Base-by-base conservation (phyloP, 2,329 filamentous ascomycete genomes). In the Diaporthe longicolla region DNA sequence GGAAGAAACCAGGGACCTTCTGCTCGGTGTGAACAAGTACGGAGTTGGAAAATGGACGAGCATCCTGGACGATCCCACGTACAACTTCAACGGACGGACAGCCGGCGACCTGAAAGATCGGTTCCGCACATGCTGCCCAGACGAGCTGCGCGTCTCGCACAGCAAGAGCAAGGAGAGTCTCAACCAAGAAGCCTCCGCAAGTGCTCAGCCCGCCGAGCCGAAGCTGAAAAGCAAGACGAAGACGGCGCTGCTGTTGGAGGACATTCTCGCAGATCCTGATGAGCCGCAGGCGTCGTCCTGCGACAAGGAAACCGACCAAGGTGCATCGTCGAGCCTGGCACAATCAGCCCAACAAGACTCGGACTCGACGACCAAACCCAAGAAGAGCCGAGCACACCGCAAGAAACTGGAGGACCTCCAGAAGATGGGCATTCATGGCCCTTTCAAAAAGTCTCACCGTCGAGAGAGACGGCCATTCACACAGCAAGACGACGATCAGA, bases 31-130 rank as follows among this genome's bases (percentile, higher is more conserved):
- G 37, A 87, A 87, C 77, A 88, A 89, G 43, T 87, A 93, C 78
- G 91, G 91, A 0, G 88, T 93, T 11, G 91, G 91, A 50, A 90
- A 89, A 77, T 93, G 91, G 91, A 91, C 89, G 11, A 88, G 85
- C 72, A 93, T 93, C 43, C 82, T 92, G 32, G 89, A 91, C 66
- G 91, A 93, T 75, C 81, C 86, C 0, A 87, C 87, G 55, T 93
- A 91, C 78, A 85, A 81, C 15, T 93, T 93, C 82, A 90, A 91
- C 77, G 86, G 86, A 21, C 87, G 91, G 74, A 89, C 88, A 1
- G 89, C 90, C 5, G 89, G 89, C 11, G 91, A 93, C 78, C 80
- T 93, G 68, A 93, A 93, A 79, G 91, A 93, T 79, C 86, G 91
- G 17, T 93, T 92, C 78, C 86, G 91, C 66, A 93, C 91, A 4